A percentile compares a stretch with the other conserved stretches of the same genome.
These are phyloP conservation scores for Pleurotus djamor DNA, from an alignment of 768 basidiomycete genomes.

Conservation along the genomic window DNA sequence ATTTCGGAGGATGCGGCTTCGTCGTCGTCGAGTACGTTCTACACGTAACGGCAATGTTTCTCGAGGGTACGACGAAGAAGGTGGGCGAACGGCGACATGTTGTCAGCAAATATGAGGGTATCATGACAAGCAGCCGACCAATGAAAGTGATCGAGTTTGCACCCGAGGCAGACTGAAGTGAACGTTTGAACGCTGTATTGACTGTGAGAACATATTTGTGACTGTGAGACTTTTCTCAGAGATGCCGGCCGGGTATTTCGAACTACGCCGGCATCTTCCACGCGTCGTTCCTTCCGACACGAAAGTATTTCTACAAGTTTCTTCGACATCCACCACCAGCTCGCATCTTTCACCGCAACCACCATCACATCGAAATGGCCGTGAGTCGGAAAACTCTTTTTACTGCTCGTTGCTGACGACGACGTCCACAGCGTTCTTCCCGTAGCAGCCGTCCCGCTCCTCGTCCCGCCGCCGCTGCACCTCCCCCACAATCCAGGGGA, in stretches of 20 bases:
- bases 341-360: not conserved
- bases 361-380: constrained; percentile 36
- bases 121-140: not conserved
- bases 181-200: not conserved
- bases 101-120: constrained; percentile 3
- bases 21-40: not conserved
- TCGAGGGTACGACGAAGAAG: not conserved
- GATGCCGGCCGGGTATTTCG: not conserved
- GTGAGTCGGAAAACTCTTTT: constrained; percentile 28
- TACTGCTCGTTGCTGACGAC: constrained; percentile 1
- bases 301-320: not conserved
- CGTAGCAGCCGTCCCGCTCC: constrained; percentile 68
- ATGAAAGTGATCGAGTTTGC: constrained; percentile 1
- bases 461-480: constrained; percentile 37
- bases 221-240: not conserved
- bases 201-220: not conserved
- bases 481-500: constrained; percentile 42
- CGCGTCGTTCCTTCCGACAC: not conserved
- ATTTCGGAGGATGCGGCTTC: not conserved
- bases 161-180: too few species aligned
- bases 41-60: not conserved
- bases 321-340: constrained; percentile 2
- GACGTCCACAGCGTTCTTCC: constrained; percentile 61
- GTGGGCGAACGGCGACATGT: constrained; percentile 4
- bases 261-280: not conserved